phyloP scores from a whole-genome alignment of 148 eudicot species.

The Rhododendron kiyosumense region DNA sequence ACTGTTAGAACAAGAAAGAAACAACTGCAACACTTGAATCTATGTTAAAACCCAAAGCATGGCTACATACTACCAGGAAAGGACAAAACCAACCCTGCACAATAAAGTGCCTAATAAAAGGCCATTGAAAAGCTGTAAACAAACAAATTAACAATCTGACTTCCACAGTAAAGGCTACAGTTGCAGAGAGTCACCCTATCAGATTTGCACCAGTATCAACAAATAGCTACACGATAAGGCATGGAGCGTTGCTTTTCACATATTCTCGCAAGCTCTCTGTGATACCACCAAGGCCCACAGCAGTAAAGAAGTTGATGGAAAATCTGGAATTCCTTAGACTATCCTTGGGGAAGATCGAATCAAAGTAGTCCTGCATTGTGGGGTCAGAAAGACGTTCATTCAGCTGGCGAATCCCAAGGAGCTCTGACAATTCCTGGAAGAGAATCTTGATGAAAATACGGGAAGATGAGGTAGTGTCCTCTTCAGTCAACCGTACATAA shows the following conservation, averaged over 20 bases:
- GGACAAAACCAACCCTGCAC: too few relatives aligned
- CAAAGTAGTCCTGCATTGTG: slow-evolving; percentile 66
- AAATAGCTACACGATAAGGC: background rate
- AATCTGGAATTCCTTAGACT: slow-evolving; percentile 74
- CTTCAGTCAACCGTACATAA: slow-evolving; percentile 79
- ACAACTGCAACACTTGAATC: background rate
- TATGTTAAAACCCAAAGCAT: background rate
- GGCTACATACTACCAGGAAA: too few relatives aligned
- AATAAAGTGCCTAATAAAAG: too few relatives aligned
- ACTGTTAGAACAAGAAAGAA: background rate
- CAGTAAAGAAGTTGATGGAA: slow-evolving; percentile 78
- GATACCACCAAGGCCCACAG: slow-evolving; percentile 7
- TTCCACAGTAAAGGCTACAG: background rate
- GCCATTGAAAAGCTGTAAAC: too few relatives aligned
- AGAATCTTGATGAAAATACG: slow-evolving; percentile 94
- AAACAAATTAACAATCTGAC: background rate
- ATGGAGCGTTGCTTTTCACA: slow-evolving; percentile 37
- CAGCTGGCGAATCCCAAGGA: slow-evolving; percentile 60
- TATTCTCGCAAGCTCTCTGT: slow-evolving; percentile 52
- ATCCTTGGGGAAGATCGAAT: slow-evolving; percentile 76
- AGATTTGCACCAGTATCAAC: background rate
- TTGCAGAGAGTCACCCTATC: background rate
- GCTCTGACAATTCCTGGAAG: slow-evolving; percentile 88
- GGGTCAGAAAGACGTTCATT: slow-evolving; percentile 42
- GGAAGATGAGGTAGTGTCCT: slow-evolving; percentile 89